A percentile compares a stretch with the other conserved stretches of the same genome.
Evolutionary conservation across 306 rosid genomes (phyloP).

Genomic region (Prinsepia uniflora): DNA sequence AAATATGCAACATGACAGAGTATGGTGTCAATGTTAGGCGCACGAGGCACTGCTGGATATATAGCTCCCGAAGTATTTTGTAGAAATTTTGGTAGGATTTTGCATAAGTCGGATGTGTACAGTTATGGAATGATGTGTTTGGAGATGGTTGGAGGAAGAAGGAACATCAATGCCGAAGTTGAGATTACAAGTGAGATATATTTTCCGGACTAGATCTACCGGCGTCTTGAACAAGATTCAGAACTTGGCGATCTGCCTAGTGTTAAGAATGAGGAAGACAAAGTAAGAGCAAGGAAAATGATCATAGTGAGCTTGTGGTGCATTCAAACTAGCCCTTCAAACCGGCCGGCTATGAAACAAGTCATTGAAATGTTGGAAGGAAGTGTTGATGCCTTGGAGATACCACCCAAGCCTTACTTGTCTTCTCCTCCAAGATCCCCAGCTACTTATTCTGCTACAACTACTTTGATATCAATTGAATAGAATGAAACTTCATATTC

Average conservation of each 20-base stretch:
- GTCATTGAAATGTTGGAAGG: slow-evolving; percentile 42
- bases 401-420: slow-evolving; percentile 35
- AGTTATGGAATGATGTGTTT: slow-evolving; percentile 15
- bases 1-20: too few species aligned
- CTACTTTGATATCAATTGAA: neutral
- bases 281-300: slow-evolving; percentile 23
- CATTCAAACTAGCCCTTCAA: slow-evolving; percentile 25
- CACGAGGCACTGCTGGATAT: slow-evolving; percentile 41
- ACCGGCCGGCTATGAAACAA: slow-evolving; percentile 20
- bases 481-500: neutral
- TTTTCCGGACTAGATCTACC: slow-evolving; percentile 40
- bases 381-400: slow-evolving; percentile 8
- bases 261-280: slow-evolving; percentile 21
- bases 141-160: slow-evolving; percentile 28
- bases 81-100: slow-evolving; percentile 31
- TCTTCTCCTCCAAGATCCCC: slow-evolving; percentile 22
- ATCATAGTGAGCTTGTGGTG: slow-evolving; percentile 34
- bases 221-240: slow-evolving; percentile 21
- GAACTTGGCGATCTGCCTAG: slow-evolving; percentile 17
- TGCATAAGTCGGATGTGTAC: slow-evolving; percentile 37
- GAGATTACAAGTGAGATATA: slow-evolving; percentile 30
- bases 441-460: neutral
- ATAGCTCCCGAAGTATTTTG: slow-evolving; percentile 32
- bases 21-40: neutral
- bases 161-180: slow-evolving; percentile 8